A percentile compares a stretch with the other conserved stretches of the same genome.
These are phyloP conservation scores for Pulveroboletus sp. DNA, from an alignment of 768 basidiomycete species.

Conservation along the genomic window DNA sequence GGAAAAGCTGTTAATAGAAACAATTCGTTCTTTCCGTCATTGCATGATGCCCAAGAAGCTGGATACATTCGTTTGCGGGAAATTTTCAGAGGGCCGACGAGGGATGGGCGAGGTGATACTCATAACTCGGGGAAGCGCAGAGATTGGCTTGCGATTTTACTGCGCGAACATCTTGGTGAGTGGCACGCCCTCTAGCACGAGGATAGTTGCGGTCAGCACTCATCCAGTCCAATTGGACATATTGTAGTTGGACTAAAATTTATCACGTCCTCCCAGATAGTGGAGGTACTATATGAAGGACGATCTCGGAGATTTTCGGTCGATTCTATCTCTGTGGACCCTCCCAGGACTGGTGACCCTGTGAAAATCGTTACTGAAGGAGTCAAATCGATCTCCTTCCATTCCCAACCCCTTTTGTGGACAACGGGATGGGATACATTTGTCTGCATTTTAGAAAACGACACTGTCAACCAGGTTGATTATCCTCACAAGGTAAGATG, in stretches of 20 bases:
- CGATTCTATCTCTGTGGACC: conserved; percentile 39
- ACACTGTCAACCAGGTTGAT: conserved; percentile 22
- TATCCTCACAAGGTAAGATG: conserved; percentile 33
- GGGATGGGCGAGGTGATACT: conserved; percentile 16
- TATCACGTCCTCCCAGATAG: conserved; percentile 53
- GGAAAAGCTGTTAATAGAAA: conserved; percentile 34
- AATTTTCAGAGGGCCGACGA: conserved; percentile 24
- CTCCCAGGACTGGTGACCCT: conserved; percentile 15
- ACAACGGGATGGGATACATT: conserved; percentile 64
- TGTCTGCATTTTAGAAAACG: conserved; percentile 41
- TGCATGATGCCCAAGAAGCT: conserved; percentile 49
- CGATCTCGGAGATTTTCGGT: conserved; percentile 52
- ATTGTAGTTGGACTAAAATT: conserved; percentile 69
- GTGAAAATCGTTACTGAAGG: conserved; percentile 36
- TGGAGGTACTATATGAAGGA: conserved; percentile 66
- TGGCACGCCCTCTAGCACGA: background rate
- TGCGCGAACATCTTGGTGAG: conserved; percentile 68
- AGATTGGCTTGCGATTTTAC: conserved; percentile 65
- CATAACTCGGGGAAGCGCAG: conserved; percentile 35
- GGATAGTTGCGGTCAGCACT: background rate
- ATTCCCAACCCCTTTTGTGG: conserved; percentile 46
- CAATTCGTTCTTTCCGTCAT: conserved; percentile 46
- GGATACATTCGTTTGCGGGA: conserved; percentile 52
- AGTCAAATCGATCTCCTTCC: conserved; percentile 45
- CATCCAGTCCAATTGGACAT: conserved; percentile 3